Evolutionary conservation across 176 grass and related monocot genomes (phyloP).

Genomic region (Bromus sterilis): DNA sequence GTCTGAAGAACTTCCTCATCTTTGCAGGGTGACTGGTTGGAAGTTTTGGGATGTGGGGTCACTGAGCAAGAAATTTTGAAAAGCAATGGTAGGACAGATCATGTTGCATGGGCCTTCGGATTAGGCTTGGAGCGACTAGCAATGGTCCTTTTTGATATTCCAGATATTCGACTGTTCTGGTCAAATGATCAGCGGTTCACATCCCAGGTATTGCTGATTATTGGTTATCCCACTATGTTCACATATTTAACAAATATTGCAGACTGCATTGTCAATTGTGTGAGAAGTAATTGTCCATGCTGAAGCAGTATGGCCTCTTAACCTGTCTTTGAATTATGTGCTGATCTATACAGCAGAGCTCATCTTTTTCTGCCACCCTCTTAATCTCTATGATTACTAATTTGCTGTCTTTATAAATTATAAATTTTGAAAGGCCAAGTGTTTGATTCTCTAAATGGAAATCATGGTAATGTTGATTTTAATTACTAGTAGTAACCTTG

Average conservation of each 20-base stretch:
- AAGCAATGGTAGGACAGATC: slow-evolving; percentile 68
- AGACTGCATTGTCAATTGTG: neutral
- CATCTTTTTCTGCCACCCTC: neutral
- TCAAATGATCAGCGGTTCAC: slow-evolving; percentile 82
- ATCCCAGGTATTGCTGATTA: slow-evolving; percentile 57
- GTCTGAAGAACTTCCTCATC: neutral
- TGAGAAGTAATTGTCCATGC: neutral
- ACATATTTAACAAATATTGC: neutral
- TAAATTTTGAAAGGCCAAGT: neutral
- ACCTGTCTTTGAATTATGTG: neutral
- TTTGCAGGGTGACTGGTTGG: slow-evolving; percentile 87
- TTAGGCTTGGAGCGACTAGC: slow-evolving; percentile 85
- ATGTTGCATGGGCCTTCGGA: slow-evolving; percentile 94
- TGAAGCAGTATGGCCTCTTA: neutral
- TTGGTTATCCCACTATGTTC: neutral
- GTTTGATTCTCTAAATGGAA: neutral
- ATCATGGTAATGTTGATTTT: neutral
- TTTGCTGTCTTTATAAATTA: neutral
- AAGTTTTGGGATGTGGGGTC: slow-evolving; percentile 94
- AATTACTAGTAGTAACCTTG: neutral
- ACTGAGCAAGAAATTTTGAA: slow-evolving; percentile 86
- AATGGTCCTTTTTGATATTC: slow-evolving; percentile 91
- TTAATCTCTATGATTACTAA: neutral
- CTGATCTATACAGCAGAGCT: neutral
- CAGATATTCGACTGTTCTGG: slow-evolving; percentile 87